phyloP scores from a whole-genome alignment of 257 asterid species.

The Euphrasia confusa region DNA sequence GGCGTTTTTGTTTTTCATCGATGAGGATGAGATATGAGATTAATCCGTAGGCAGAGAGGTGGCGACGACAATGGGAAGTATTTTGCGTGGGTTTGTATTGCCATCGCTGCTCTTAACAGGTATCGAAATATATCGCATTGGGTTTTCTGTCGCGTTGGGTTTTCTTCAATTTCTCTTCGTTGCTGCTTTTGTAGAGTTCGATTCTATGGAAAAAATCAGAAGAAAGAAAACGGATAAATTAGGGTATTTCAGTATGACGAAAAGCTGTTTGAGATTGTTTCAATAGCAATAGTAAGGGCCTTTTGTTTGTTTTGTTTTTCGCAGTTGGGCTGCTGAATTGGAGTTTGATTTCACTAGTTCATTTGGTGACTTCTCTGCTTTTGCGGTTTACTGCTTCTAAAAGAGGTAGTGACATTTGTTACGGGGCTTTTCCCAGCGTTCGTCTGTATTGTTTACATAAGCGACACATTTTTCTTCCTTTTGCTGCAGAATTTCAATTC shows the following conservation, averaged over 20 bases:
- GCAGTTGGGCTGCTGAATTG: conserved; percentile 83
- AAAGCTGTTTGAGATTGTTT: not conserved
- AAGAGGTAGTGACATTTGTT: conserved; percentile 53
- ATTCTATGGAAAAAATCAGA: not conserved
- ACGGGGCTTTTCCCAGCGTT: conserved; percentile 18
- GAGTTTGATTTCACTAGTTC: conserved; percentile 78
- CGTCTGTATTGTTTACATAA: conserved; percentile 14
- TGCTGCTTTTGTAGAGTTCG: not conserved
- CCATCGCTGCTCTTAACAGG: conserved; percentile 76
- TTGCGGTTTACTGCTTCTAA: conserved; percentile 54
- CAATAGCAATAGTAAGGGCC: not conserved
- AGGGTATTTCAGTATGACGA: not conserved
- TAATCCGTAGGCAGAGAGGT: conserved; percentile 32
- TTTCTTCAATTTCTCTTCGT: not conserved
- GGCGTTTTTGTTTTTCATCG: not conserved
- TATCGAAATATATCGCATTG: conserved; percentile 13
- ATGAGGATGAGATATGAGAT: conserved; percentile 26
- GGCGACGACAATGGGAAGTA: conserved; percentile 42
- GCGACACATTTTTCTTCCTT: conserved; percentile 12
- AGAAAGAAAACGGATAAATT: not conserved
- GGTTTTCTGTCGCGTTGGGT: not conserved
- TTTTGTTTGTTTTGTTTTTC: conserved; percentile 1
- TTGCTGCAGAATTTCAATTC: conserved; percentile 56
- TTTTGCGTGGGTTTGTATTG: conserved; percentile 55
- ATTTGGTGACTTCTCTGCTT: conserved; percentile 69